Base-by-base conservation (phyloP, 2,329 filamentous ascomycete species). In the Alternaria sp. region DNA sequence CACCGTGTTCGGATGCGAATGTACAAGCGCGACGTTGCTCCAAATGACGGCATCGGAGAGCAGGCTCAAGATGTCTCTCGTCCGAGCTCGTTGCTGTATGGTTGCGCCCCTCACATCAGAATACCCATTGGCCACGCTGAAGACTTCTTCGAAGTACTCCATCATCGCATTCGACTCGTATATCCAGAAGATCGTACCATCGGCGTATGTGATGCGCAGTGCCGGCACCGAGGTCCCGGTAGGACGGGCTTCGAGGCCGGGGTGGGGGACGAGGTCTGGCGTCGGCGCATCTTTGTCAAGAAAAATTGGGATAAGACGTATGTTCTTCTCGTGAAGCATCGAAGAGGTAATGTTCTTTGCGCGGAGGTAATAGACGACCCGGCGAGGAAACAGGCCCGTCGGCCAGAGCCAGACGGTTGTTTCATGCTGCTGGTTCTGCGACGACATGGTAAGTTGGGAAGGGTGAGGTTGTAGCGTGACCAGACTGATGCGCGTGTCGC, bases 401-500 rank as follows among this genome's bases (percentile, higher is more conserved):
- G 69, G 66, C 70, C 70, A 73, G 54, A 73, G 21, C 66, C 65
- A 71, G 32, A 73, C 32, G 12, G 69, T 73, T 17, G 56, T 70
- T 21, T 10, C 12, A 45, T 59, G 17, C 43, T 19, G 43, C 19
- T 45, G 43, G 19, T 45, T 21, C 19, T 19, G 43, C 43, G 43
- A 21, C 6, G 11, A 21, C 43, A 45, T 45, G 17, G 11, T 45
- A 21, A 45, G 43, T 21, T 45, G 43, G 43, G n/a, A 11, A 21
- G 12, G 43, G 19, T 45, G 43, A 45, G 2, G 6, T 45, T 45
- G 19, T 19, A 44, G 10, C 3, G 43, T 44, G 43, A 17, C 11
- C 5, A 44, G 43, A 44, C 10, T n/a, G 1, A 21, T 44, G 43
- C 43, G 19, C n/a, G 17, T 13, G 12, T 3, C 11, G 43, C 19